These are phyloP conservation scores for Pseudomicrostroma phylloplanum DNA, from an alignment of 1,284 basidiomycete genomes.

Conservation along the genomic window DNA sequence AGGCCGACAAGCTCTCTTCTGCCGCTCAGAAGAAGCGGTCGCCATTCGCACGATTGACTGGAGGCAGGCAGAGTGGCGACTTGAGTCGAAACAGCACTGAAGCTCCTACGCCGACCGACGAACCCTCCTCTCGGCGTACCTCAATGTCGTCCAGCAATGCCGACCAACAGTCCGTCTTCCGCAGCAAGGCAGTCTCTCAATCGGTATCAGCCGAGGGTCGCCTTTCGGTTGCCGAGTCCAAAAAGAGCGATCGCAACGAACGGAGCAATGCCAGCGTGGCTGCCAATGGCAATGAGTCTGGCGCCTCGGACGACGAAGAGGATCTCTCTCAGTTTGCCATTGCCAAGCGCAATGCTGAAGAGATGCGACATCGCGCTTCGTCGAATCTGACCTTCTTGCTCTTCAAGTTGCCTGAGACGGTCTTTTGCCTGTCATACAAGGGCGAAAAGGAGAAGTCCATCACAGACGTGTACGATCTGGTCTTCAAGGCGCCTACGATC, in stretches of 20 bases:
- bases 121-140: neutral
- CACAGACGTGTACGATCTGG: conserved; percentile 57
- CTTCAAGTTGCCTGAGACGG: conserved; percentile 68
- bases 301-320: conserved; percentile 46
- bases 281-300: neutral
- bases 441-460: conserved; percentile 55
- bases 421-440: conserved; percentile 53
- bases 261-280: neutral
- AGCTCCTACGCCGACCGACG: neutral
- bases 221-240: neutral
- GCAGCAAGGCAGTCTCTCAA: no score
- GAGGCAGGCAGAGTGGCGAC: conserved; percentile 4
- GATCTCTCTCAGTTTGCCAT: conserved; percentile 26
- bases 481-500: conserved; percentile 57
- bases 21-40: conserved; percentile 22
- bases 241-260: neutral
- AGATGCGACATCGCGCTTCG: conserved; percentile 54
- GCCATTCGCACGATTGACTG: conserved; percentile 22
- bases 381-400: conserved; percentile 66
- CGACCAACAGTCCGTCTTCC: no score
- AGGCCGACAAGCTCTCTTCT: conserved; percentile 8
- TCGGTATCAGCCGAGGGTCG: no score
- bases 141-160: neutral
- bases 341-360: conserved; percentile 39
- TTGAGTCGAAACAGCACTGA: conserved; percentile 11